Base-by-base conservation (phyloP, 2,329 filamentous ascomycete species). In the Trichoderma citrinoviride region DNA sequence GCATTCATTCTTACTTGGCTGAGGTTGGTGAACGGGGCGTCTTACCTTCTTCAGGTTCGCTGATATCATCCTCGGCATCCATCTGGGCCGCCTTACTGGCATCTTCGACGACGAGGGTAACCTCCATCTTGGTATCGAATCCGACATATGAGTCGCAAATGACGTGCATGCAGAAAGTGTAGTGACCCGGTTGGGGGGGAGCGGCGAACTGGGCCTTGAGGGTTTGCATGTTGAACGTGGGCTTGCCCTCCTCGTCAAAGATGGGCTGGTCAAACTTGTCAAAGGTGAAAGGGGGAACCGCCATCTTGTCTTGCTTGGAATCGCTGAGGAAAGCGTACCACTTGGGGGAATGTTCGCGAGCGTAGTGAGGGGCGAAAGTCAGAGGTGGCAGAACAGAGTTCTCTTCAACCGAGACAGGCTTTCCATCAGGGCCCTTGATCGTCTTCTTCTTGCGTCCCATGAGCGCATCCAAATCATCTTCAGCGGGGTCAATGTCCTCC, bases 271-370 rank as follows among this genome's bases (percentile, higher is more conserved):
- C 93, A 75, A 99, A 98, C 52, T 89, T 89, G 47, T 89, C 88
- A 78, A 99, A 98, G n/a, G 91, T 92, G 77, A 97, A 97, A 0
- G 96, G 95, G 2, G 94, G 94, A 2, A 99, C 95, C 19, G 94
- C 93, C 79, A 99, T 94, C 79, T 96, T 96, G 73, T 92, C 93
- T 75, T 96, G 91, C 79, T 96, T 96, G 71, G 88, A 90, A 76
- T 99, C 95, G 66, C 92, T 92, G 60, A 99, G 85, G 84, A 99
- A 98, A 53, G 97, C 87, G 73, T 97, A 89, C 94, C 94, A 99
- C 73, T 89, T 86, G 17, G 96, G 94, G 40, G 92, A 90, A 75
- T 96, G 90, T 72, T 97, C 92, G 67, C 92, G 90, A 33, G 93
- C 87, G 71, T 93, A 94, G 79, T 95, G 94, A 5, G 95, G 96